Percentiles rank a stretch among this genome's conserved stretches.
phyloP scores from a whole-genome alignment of 139 green algal genomes.

The Closterium sp. region DNA sequence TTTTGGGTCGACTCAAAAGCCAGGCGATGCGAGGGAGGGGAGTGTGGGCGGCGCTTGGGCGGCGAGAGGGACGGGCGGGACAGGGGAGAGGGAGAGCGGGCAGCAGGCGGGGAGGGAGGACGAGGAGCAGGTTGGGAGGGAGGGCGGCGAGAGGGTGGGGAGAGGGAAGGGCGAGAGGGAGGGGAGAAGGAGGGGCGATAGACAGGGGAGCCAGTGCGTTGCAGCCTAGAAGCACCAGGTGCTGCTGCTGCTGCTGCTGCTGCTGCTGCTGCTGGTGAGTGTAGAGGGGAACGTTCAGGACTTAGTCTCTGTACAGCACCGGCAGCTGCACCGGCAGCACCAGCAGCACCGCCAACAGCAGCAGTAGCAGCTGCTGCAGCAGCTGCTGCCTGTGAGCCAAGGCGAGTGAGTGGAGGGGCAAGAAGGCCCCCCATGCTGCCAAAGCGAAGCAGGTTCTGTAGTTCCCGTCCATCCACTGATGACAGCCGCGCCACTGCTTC shows the following conservation, averaged over 20 bases:
- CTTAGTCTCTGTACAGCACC: not conserved
- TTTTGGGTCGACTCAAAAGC: too few relatives aligned
- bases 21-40: too few relatives aligned
- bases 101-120: not conserved
- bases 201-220: not conserved
- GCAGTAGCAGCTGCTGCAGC: not conserved
- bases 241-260: not conserved
- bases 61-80: not conserved
- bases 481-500: not conserved
- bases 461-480: not conserved
- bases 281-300: not conserved
- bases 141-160: not conserved
- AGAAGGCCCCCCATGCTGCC: not conserved
- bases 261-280: not conserved
- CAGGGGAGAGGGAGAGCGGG: too few relatives aligned
- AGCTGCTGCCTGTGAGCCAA: not conserved
- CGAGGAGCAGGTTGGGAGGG: too few relatives aligned
- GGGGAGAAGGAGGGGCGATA: not conserved
- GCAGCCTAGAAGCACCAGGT: not conserved
- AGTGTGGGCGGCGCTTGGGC: not conserved
- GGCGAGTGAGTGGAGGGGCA: not conserved
- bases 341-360: not conserved
- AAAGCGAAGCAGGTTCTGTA: not conserved
- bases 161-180: too few relatives aligned
- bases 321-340: not conserved